These are phyloP conservation scores for Candida maris DNA, from an alignment of 805 yeast genomes.

Conservation along the genomic window DNA sequence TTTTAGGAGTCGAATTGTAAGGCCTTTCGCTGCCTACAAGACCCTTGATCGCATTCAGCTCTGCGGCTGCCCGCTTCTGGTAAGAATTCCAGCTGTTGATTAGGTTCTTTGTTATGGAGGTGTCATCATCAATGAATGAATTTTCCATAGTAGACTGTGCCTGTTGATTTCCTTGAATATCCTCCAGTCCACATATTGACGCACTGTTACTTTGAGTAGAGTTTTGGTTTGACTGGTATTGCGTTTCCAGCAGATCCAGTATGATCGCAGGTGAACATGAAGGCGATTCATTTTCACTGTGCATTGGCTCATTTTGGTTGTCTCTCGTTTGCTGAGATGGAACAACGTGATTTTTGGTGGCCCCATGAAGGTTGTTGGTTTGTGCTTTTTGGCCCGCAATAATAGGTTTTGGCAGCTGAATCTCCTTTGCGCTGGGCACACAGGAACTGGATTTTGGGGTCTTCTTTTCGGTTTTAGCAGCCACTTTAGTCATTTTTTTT, in stretches of 20 bases:
- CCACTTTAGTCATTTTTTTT: not conserved
- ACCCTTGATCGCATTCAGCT: conserved; percentile 2
- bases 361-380: no score
- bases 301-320: no score
- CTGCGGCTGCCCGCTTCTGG: conserved; percentile 1
- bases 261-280: not conserved
- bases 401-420: no score
- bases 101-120: not conserved
- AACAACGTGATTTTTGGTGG: no score
- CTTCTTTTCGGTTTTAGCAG: no score
- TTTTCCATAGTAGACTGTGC: conserved; percentile 1
- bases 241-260: not conserved
- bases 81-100: conserved; percentile 1
- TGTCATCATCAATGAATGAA: conserved; percentile 1
- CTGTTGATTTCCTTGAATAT: conserved; percentile 1
- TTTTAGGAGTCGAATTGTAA: conserved; percentile 1
- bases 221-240: not conserved
- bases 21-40: conserved; percentile 4
- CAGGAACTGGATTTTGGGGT: no score
- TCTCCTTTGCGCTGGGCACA: no score
- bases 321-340: no score
- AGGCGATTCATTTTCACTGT: no score
- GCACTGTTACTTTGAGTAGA: not conserved
- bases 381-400: no score
- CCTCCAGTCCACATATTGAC: not conserved